phyloP scores from a whole-genome alignment of 2,329 filamentous ascomycete species.

The Ophiostoma montium region DNA sequence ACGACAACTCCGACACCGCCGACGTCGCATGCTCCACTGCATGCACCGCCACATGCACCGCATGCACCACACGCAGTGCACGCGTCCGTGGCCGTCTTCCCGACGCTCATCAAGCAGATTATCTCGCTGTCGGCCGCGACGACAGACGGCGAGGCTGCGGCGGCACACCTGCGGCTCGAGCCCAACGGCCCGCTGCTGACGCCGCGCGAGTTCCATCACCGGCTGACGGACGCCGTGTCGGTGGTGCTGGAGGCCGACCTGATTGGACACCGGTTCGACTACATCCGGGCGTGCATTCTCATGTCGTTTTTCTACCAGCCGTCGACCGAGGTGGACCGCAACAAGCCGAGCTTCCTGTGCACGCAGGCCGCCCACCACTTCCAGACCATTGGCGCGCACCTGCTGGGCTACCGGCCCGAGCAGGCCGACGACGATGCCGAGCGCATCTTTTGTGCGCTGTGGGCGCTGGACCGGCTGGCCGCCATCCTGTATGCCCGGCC shows the following conservation, averaged over 20 bases:
- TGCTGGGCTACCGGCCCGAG: constrained; percentile 23
- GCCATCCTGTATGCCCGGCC: constrained; percentile 46
- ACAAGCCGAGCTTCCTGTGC: constrained; percentile 38
- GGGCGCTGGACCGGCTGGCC: constrained; percentile 46
- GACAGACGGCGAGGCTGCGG: constrained; percentile 29
- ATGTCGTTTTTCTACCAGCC: constrained; percentile 47
- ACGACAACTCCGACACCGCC: no score
- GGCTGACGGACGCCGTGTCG: constrained; percentile 33
- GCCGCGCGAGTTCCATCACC: constrained; percentile 33
- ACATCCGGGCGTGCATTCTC: constrained; percentile 39
- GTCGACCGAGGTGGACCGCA: constrained; percentile 36
- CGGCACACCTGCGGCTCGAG: constrained; percentile 28
- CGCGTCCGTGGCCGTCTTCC: constrained; percentile 19
- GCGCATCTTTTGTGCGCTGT: constrained; percentile 42
- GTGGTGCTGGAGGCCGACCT: constrained; percentile 38
- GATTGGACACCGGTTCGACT: constrained; percentile 37
- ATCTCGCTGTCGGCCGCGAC: constrained; percentile 38
- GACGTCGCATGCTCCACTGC: no score
- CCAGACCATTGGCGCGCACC: constrained; percentile 41
- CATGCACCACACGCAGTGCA: background rate
- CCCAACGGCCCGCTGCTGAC: constrained; percentile 26
- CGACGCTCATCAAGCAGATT: constrained; percentile 36
- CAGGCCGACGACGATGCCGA: constrained; percentile 28
- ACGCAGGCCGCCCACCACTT: constrained; percentile 41
- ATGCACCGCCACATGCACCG: no score